These are phyloP conservation scores for Rhodomyrtus psidioides DNA, from an alignment of 441 rosid species.

Conservation along the genomic window DNA sequence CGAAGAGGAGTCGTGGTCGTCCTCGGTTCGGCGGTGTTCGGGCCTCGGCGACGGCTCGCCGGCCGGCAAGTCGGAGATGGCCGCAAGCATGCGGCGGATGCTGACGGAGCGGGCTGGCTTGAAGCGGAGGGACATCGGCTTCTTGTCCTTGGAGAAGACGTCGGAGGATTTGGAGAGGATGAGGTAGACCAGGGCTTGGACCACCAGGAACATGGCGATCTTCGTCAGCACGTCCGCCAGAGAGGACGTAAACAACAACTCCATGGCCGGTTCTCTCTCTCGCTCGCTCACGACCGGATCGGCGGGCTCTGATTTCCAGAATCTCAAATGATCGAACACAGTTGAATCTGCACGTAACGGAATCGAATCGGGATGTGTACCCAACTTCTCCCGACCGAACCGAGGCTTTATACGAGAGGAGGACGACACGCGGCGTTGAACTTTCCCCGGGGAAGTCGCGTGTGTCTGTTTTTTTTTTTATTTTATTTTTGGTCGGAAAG, in stretches of 20 bases:
- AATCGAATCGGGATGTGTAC: background rate
- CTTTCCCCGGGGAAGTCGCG: background rate
- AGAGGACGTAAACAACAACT: background rate
- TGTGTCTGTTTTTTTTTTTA: no score
- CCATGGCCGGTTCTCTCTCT: background rate
- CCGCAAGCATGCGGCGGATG: constrained; percentile 37
- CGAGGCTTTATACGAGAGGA: background rate
- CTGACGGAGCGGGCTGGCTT: constrained; percentile 32
- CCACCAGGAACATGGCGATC: constrained; percentile 29
- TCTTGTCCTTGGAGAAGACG: constrained; percentile 32
- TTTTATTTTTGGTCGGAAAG: no score
- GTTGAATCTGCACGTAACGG: background rate
- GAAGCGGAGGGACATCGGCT: constrained; percentile 21
- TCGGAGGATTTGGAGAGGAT: constrained; percentile 53
- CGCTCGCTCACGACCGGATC: background rate
- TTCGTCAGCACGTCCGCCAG: constrained; percentile 29
- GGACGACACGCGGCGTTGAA: background rate
- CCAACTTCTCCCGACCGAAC: background rate
- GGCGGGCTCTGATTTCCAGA: background rate
- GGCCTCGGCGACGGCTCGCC: constrained; percentile 30
- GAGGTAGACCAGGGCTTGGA: constrained; percentile 43
- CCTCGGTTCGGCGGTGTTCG: background rate
- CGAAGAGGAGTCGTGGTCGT: background rate
- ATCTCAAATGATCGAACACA: background rate
- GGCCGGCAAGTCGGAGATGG: constrained; percentile 30